These are phyloP conservation scores for Sarocladiaceae sp. DNA, from an alignment of 2,329 filamentous ascomycete species.

Conservation along the genomic window DNA sequence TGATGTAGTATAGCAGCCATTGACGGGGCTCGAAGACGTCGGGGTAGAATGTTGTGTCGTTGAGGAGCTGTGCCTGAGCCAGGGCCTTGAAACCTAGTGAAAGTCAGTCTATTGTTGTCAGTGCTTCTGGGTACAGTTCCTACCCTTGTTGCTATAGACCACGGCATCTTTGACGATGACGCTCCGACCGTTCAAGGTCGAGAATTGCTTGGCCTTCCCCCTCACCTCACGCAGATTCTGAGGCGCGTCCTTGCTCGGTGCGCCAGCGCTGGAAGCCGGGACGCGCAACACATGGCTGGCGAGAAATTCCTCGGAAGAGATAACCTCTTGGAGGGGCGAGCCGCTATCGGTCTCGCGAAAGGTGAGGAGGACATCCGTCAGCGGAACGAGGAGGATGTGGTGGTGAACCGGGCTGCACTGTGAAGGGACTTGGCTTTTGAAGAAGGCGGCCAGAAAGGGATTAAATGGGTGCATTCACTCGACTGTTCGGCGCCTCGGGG, in stretches of 20 bases:
- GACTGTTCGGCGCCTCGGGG: slow-evolving; percentile 18
- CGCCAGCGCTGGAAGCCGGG: slow-evolving; percentile 45
- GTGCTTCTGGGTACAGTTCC: slow-evolving; percentile 13
- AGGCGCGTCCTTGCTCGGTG: slow-evolving; percentile 47
- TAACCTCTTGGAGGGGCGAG: slow-evolving; percentile 68
- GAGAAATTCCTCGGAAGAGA: slow-evolving; percentile 88
- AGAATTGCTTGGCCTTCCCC: slow-evolving; percentile 90
- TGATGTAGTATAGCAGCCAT: slow-evolving; percentile 97
- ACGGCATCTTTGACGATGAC: slow-evolving; percentile 91
- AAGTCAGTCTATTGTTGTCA: slow-evolving; percentile 9
- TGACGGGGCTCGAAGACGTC: slow-evolving; percentile 83
- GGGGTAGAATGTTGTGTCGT: slow-evolving; percentile 81
- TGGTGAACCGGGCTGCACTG: slow-evolving; percentile 91
- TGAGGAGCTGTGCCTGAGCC: slow-evolving; percentile 80
- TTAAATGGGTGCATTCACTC: slow-evolving; percentile 91
- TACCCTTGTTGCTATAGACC: slow-evolving; percentile 95
- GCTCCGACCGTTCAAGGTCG: slow-evolving; percentile 85
- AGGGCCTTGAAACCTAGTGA: slow-evolving; percentile 77
- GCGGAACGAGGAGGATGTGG: slow-evolving; percentile 88
- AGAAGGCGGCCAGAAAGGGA: slow-evolving; percentile 97
- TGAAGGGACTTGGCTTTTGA: slow-evolving; percentile 84
- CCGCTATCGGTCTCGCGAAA: slow-evolving; percentile 83
- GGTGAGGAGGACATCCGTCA: slow-evolving; percentile 84
- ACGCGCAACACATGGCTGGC: slow-evolving; percentile 94
- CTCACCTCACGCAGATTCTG: slow-evolving; percentile 76